Evolutionary conservation across 1,284 basidiomycete genomes (phyloP).

Genomic region (Puccinia polysora): DNA sequence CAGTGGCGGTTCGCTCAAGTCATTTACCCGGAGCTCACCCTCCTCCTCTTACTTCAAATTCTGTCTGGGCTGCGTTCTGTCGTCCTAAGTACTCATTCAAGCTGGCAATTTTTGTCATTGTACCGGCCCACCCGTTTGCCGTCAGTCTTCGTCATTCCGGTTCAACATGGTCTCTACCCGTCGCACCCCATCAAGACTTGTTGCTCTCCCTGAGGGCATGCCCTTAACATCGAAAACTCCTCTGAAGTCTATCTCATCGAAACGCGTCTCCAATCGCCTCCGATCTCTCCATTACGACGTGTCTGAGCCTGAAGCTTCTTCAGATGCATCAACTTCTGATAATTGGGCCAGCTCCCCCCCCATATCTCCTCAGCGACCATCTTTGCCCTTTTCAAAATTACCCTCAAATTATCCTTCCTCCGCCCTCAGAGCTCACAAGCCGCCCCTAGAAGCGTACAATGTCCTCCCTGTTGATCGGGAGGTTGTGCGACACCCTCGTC

Average conservation of each 20-base stretch:
- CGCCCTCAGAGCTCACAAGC: neutral
- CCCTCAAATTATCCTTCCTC: neutral
- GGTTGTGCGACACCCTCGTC: neutral
- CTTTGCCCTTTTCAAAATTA: neutral
- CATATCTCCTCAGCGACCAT: neutral
- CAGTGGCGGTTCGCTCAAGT: too few relatives aligned
- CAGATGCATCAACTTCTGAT: conserved; percentile 11
- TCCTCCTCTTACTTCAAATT: neutral
- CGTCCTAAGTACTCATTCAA: neutral
- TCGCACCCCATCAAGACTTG: conserved; percentile 32
- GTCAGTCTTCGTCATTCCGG: neutral
- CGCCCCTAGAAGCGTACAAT: neutral
- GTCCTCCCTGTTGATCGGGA: neutral
- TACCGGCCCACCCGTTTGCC: too few relatives aligned
- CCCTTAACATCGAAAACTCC: neutral
- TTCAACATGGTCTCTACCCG: conserved; percentile 23
- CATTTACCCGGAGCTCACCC: neutral
- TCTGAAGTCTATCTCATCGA: conserved; percentile 13
- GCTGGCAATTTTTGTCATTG: neutral
- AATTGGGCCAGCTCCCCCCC: conserved; percentile 20
- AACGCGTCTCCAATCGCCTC: neutral
- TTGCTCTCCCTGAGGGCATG: neutral
- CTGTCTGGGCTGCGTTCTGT: neutral
- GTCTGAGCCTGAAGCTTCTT: conserved; percentile 25
- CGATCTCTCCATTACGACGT: conserved; percentile 19